These are phyloP conservation scores for Zasmidium citrigriseum DNA, from an alignment of 2,329 filamentous ascomycete genomes.

Conservation along the genomic window DNA sequence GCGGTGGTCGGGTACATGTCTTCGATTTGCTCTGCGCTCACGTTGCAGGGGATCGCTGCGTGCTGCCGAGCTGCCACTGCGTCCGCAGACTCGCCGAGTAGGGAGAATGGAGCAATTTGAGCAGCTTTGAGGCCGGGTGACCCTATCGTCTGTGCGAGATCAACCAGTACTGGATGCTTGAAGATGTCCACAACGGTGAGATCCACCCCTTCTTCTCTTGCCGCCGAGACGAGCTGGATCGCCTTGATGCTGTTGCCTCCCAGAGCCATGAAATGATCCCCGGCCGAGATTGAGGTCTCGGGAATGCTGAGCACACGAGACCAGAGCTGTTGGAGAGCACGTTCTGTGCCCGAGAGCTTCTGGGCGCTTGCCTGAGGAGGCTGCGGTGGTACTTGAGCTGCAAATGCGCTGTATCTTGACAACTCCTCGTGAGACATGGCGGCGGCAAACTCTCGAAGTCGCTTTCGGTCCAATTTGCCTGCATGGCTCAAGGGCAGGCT, in stretches of 20 bases:
- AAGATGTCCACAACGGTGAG: slow-evolving; percentile 48
- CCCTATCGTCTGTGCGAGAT: not conserved
- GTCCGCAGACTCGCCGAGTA: not conserved
- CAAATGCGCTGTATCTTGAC: no score
- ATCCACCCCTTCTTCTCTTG: slow-evolving; percentile 37
- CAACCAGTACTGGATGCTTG: slow-evolving; percentile 18
- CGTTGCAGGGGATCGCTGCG: not conserved
- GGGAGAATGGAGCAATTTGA: not conserved
- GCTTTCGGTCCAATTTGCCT: slow-evolving; percentile 67
- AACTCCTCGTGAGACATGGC: no score
- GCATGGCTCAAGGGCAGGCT: slow-evolving; percentile 67
- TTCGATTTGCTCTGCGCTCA: not conserved
- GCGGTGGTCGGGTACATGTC: not conserved
- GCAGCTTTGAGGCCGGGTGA: not conserved
- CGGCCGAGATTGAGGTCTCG: no score
- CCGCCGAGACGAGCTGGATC: slow-evolving; percentile 46
- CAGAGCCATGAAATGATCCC: no score
- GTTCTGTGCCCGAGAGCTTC: slow-evolving; percentile 44
- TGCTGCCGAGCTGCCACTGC: not conserved
- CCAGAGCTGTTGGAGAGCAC: slow-evolving; percentile 55
- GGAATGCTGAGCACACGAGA: slow-evolving; percentile 42
- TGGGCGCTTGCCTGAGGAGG: no score
- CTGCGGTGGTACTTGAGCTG: no score
- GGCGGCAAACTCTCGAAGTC: slow-evolving; percentile 39
- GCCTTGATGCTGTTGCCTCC: slow-evolving; percentile 49